Evolutionary conservation across 495 filamentous ascomycete genomes (phyloP).

Genomic region (Daldinia concentrica): DNA sequence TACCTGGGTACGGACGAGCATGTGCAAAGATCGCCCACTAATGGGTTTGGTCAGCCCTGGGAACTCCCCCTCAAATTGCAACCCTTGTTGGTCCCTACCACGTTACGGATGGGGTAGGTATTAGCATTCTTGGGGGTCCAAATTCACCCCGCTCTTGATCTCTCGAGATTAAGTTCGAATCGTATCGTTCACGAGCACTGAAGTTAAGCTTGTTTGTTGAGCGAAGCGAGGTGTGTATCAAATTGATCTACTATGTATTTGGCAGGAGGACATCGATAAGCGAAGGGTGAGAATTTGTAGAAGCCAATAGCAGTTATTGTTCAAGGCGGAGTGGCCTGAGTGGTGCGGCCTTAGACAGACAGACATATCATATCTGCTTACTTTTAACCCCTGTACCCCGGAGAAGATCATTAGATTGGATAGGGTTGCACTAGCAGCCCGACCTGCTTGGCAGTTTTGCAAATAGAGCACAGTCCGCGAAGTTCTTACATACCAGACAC

Average conservation of each 20-base stretch:
- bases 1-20: constrained; percentile 19
- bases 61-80: constrained; percentile 41
- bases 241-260: constrained; percentile 24
- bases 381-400: constrained; percentile 28
- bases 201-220: constrained; percentile 9
- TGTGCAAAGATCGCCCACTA: constrained; percentile 42
- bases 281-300: background rate
- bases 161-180: constrained; percentile 1
- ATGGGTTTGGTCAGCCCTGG: constrained; percentile 27
- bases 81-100: constrained; percentile 12
- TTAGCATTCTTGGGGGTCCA: constrained; percentile 24
- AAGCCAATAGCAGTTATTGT: constrained; percentile 17
- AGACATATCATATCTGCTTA: constrained; percentile 20
- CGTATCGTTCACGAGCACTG: background rate
- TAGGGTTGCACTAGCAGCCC: constrained; percentile 22
- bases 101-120: constrained; percentile 3
- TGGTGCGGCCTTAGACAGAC: background rate
- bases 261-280: constrained; percentile 38
- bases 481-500: background rate
- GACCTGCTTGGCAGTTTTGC: constrained; percentile 8
- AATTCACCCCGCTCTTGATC: constrained; percentile 25
- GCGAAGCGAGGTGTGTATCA: constrained; percentile 7
- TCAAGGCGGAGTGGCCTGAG: constrained; percentile 1
- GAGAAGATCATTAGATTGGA: constrained; percentile 27
- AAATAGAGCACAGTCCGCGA: background rate